Evolutionary conservation across 495 filamentous ascomycete species (phyloP).

Genomic region (Xylaria longipes): DNA sequence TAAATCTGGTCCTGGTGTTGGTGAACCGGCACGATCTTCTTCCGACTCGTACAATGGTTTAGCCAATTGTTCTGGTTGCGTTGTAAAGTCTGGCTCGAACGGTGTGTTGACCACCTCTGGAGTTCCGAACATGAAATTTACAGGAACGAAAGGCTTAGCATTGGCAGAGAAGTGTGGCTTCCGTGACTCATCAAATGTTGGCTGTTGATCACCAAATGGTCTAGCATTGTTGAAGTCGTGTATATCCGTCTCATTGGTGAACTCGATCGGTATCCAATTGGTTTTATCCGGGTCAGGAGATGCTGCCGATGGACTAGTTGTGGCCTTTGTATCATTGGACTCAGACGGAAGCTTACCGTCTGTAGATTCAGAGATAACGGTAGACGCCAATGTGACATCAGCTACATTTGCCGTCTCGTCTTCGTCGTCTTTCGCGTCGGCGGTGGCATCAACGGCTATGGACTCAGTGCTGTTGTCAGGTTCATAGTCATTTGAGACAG

Average conservation of each 20-base stretch:
- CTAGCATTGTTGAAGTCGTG: constrained; percentile 50
- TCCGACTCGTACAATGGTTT: constrained; percentile 51
- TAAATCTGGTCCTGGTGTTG: constrained; percentile 42
- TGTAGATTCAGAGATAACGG: constrained; percentile 52
- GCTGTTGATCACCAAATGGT: constrained; percentile 45
- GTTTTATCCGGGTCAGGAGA: constrained; percentile 47
- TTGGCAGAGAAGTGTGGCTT: constrained; percentile 70
- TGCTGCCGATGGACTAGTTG: constrained; percentile 52
- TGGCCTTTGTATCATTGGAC: constrained; percentile 55
- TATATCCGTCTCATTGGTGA: constrained; percentile 45
- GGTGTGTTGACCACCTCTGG: constrained; percentile 23
- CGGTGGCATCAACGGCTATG: constrained; percentile 26
- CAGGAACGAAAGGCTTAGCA: constrained; percentile 71
- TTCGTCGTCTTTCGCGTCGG: constrained; percentile 48
- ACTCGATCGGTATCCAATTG: constrained; percentile 54
- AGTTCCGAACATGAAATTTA: constrained; percentile 50
- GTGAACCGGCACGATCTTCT: constrained; percentile 49
- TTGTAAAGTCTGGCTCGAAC: constrained; percentile 33
- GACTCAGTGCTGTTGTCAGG: constrained; percentile 35
- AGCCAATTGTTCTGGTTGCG: constrained; percentile 37
- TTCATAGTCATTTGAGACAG: constrained; percentile 30
- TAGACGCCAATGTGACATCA: constrained; percentile 54
- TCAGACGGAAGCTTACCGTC: constrained; percentile 55
- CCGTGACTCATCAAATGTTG: constrained; percentile 50
- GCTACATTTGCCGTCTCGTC: constrained; percentile 48